A percentile compares a stretch with the other conserved stretches of the same genome.
Evolutionary conservation across 495 filamentous ascomycete genomes (phyloP).

Genomic region (Eremomyces bilateralis): DNA sequence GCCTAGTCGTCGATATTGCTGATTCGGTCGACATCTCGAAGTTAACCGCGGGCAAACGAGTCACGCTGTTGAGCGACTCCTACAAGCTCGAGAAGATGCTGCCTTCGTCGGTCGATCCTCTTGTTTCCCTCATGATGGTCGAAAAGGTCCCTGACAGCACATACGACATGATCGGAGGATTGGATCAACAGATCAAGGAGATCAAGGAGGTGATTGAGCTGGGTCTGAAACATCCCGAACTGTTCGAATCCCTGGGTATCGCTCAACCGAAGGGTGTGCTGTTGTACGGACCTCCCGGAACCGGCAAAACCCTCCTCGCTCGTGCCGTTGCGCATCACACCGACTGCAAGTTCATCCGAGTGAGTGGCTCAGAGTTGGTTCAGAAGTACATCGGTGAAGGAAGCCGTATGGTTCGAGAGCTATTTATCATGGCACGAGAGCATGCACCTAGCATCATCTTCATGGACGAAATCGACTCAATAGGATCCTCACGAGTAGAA

Average conservation of each 20-base stretch:
- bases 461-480: conserved; percentile 99
- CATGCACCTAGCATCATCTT: conserved; percentile 99
- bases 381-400: conserved; percentile 99
- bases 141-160: conserved; percentile 99
- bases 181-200: conserved; percentile 99
- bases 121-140: conserved; percentile 99
- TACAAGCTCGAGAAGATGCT: conserved; percentile 98
- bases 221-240: conserved; percentile 89
- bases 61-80: conserved; percentile 82
- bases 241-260: conserved; percentile 96
- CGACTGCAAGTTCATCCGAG: conserved; percentile 96
- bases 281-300: conserved; percentile 90
- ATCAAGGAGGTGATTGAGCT: conserved; percentile 99
- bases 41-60: conserved; percentile 92
- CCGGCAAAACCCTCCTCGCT: conserved; percentile 88
- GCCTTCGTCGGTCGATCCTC: conserved; percentile 87
- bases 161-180: conserved; percentile 98
- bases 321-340: conserved; percentile 95
- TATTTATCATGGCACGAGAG: conserved; percentile 98
- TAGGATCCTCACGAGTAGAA: conserved; percentile 91
- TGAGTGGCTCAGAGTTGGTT: conserved; percentile 86
- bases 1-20: conserved; percentile 80
- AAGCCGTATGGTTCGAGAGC: conserved; percentile 91
- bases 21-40: conserved; percentile 88
- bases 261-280: conserved; percentile 96